Conservation (phyloP, 2,329 filamentous ascomycete species). For the Dactylellina sp. region DNA sequence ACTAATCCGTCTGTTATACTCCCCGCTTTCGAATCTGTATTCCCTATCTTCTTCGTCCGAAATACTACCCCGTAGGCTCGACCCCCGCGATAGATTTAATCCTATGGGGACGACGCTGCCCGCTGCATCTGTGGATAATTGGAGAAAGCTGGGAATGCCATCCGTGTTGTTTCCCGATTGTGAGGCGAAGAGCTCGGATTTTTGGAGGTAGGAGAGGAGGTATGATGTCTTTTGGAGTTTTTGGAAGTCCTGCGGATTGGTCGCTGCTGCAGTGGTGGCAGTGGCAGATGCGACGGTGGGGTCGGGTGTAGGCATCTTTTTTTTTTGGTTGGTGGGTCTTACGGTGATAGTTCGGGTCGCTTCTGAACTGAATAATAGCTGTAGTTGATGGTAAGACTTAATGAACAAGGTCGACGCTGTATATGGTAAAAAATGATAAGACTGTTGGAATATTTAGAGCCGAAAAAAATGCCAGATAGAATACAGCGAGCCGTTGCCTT, state of each 20-base stretch:
- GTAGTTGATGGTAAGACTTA: too few species aligned
- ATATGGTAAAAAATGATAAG: conserved; percentile 2
- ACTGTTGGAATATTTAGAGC: too few species aligned
- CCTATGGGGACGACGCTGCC: not conserved
- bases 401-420: too few species aligned
- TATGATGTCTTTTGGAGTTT: conserved; percentile 32
- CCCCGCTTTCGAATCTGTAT: conserved; percentile 10
- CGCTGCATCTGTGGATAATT: not conserved
- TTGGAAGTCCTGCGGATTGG: conserved; percentile 7
- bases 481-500: too few species aligned
- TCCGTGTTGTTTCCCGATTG: not conserved
- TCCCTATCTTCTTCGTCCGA: conserved; percentile 17
- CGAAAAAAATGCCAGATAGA: too few species aligned
- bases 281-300: not conserved
- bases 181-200: conserved; percentile 31
- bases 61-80: conserved; percentile 16
- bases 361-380: too few species aligned
- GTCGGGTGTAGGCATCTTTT: conserved; percentile 3
- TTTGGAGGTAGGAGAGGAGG: conserved; percentile 48
- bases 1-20: conserved; percentile 1
- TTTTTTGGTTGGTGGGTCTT: not conserved
- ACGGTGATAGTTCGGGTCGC: too few species aligned
- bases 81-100: conserved; percentile 18
- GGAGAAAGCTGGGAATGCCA: not conserved
- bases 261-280: not conserved